A percentile compares a stretch with the other conserved stretches of the same genome.
Evolutionary conservation across 805 yeast genomes (phyloP).

Genomic region (Metschnikowia henanensis): DNA sequence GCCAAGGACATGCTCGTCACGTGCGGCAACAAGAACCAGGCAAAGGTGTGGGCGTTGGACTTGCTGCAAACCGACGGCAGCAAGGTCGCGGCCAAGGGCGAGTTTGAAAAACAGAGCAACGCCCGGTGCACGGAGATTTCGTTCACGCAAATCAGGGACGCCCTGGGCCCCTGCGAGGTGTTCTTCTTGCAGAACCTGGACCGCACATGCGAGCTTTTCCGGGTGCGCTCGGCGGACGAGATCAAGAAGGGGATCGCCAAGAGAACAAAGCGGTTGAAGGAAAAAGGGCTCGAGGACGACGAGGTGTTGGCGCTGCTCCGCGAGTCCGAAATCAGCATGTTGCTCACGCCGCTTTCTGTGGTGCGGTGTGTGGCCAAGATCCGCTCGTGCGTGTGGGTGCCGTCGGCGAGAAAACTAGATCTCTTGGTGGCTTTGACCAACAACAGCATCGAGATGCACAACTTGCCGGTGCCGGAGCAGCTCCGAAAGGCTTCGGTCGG

Average conservation of each 20-base stretch:
- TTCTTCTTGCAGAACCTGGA: constrained; percentile 79
- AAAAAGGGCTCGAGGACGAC: constrained; percentile 60
- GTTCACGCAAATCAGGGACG: constrained; percentile 39
- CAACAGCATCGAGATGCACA: constrained; percentile 73
- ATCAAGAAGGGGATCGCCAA: constrained; percentile 72
- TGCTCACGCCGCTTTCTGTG: constrained; percentile 67
- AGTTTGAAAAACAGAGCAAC: constrained; percentile 73
- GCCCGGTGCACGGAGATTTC: constrained; percentile 62
- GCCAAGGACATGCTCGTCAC: constrained; percentile 55
- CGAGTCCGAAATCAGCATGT: constrained; percentile 52
- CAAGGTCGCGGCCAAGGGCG: constrained; percentile 56
- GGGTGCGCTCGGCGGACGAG: constrained; percentile 76
- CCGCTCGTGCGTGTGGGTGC: constrained; percentile 66
- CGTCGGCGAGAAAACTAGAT: constrained; percentile 45
- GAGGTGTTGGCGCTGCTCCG: constrained; percentile 50
- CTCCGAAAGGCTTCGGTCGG: constrained; percentile 43
- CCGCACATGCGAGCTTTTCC: constrained; percentile 74
- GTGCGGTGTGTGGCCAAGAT: constrained; percentile 66
- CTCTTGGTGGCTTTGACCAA: constrained; percentile 65
- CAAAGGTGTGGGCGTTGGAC: constrained; percentile 81
- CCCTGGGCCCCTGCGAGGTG: constrained; percentile 41
- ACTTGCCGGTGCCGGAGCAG: constrained; percentile 56
- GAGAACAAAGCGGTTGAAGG: constrained; percentile 74
- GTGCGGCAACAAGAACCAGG: constrained; percentile 76
- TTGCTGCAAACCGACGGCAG: constrained; percentile 50